Evolutionary conservation across 805 yeast genomes (phyloP), one percentile per base, ranked within the genome.

Genomic region (Cyberlindnera petersonii): DNA sequence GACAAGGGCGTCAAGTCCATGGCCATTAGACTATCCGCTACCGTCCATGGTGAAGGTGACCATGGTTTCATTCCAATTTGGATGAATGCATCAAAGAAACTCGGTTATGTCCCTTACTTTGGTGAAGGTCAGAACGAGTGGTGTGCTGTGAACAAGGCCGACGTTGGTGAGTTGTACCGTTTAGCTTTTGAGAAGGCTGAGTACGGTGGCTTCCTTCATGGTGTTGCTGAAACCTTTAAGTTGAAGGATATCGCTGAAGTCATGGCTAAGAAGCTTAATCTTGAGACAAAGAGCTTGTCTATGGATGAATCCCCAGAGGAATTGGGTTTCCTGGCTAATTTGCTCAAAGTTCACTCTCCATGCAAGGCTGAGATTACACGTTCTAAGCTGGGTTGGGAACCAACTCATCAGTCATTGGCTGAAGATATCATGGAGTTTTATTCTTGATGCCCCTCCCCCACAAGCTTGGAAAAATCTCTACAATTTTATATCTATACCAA

Each of bases 111-210:
- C 9, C 43, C 58, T 6, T 68, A 62, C 48, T 47, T 62, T 9
- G 75, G 68, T 11, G 65, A 59, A 22, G 68, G 66, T 5, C 33
- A 44, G 7, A 55, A 50, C 39, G 38, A 32, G 6, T 65, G 69
- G 68, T 39, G 63, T 3, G 60, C 65, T 5, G 62, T 59, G 17
- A 55, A 61, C 31, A 49, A 50, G 5, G 14, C 24, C 3, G 72
- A 68, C 55, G 63, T 63, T 14, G 71, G 65, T 8, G 38, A 20
- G 4, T 31, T 64, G 15, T 64, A 35, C 53, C 27, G 55, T 24
- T 27, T 52, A 39, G 63, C 59, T 42, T 15, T 9, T 11, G 30
- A 27, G 9, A 14, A 16, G 9, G 30, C 19, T 14, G 30, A 27
- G 7, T 6, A 6, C 9, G 30, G 30, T 27, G 19, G 10, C n/a